These are phyloP conservation scores for Peniophora sp. DNA, from an alignment of 1,284 basidiomycete species.

Conservation along the genomic window DNA sequence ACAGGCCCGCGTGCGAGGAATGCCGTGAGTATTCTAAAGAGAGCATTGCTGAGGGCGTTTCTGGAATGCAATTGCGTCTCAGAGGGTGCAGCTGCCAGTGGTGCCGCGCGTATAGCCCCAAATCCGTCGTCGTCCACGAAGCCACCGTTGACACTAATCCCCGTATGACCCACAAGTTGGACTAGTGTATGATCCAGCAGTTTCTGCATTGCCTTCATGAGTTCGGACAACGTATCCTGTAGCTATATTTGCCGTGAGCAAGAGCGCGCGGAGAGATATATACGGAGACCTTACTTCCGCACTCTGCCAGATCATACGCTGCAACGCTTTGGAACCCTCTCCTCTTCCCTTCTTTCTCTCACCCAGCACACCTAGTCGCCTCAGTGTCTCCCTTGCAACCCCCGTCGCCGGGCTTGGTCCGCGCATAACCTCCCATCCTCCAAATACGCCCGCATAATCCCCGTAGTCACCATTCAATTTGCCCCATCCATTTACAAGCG, in stretches of 20 bases:
- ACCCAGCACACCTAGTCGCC: constrained; percentile 21
- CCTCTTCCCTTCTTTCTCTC: constrained; percentile 4
- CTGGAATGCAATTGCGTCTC: constrained; percentile 19
- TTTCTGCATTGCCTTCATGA: constrained; percentile 31
- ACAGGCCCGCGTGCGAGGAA: constrained; percentile 53
- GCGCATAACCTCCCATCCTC: constrained; percentile 48
- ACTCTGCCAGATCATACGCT: constrained; percentile 52
- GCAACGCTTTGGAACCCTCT: constrained; percentile 26
- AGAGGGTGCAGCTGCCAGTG: constrained; percentile 17
- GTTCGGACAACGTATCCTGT: constrained; percentile 39
- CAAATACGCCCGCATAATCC: constrained; percentile 6
- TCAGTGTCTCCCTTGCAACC: constrained; percentile 49
- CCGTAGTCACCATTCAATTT: constrained; percentile 17
- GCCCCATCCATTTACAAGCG: constrained; percentile 31
- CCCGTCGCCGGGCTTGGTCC: constrained; percentile 59
- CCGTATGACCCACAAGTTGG: constrained; percentile 9
- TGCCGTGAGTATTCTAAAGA: constrained; percentile 35
- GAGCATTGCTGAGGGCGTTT: constrained; percentile 20
- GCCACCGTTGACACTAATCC: constrained; percentile 7
- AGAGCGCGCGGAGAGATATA: too few species aligned
- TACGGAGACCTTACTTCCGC: constrained; percentile 40
- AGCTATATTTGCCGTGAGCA: constrained; percentile 39
- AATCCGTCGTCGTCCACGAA: constrained; percentile 51
- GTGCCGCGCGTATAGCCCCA: constrained; percentile 44
- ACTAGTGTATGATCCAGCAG: constrained; percentile 24